These are phyloP conservation scores for Arthonia radiata DNA, from an alignment of 495 filamentous ascomycete species.

Conservation along the genomic window DNA sequence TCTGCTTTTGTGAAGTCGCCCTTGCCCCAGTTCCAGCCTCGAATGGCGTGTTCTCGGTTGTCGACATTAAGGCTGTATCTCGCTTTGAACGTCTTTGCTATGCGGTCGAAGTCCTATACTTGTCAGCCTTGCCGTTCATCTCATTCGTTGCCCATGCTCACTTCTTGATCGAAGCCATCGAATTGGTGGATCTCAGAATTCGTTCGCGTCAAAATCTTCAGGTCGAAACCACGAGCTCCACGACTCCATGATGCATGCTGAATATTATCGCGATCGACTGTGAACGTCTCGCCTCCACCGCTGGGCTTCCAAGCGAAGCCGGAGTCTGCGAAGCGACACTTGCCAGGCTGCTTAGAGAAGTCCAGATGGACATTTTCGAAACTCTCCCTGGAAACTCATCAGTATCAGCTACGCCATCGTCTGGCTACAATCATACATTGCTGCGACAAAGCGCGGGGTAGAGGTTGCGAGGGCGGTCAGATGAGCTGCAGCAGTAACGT, in stretches of 20 bases:
- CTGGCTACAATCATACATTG: no score
- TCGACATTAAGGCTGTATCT: constrained; percentile 91
- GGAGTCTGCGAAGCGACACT: constrained; percentile 77
- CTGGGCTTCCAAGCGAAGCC: constrained; percentile 88
- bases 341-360: constrained; percentile 72
- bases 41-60: constrained; percentile 73
- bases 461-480: no score
- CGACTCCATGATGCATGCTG: constrained; percentile 80
- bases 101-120: constrained; percentile 59
- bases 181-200: constrained; percentile 77
- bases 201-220: constrained; percentile 65
- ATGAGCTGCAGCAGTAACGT: no score
- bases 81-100: constrained; percentile 75
- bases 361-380: constrained; percentile 95
- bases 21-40: constrained; percentile 99
- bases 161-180: constrained; percentile 85
- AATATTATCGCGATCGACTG: constrained; percentile 62
- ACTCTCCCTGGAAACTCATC: constrained; percentile 73
- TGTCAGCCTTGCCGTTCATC: no score
- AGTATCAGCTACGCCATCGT: no score
- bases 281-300: constrained; percentile 72
- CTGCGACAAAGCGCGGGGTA: no score
- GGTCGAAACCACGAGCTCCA: constrained; percentile 72
- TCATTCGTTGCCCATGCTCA: no score
- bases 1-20: constrained; percentile 90